Evolutionary conservation across 2,329 filamentous ascomycete genomes (phyloP).

Genomic region (Endocalyx cinctus): DNA sequence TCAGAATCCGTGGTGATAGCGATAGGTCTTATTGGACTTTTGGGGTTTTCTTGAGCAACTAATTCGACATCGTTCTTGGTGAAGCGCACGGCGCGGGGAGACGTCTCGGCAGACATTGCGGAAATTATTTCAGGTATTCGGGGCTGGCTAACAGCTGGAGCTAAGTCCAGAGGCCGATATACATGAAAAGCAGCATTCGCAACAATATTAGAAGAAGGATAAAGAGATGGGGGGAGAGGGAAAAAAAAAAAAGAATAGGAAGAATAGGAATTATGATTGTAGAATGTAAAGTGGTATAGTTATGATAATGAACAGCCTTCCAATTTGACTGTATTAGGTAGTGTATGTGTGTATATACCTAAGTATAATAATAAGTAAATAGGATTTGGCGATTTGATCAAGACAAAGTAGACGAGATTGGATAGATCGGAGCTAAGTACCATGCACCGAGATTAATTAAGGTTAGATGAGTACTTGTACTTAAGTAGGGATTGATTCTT

Average conservation of each 20-base stretch:
- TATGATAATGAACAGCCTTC: too few relatives aligned
- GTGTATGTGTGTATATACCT: too few relatives aligned
- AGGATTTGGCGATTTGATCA: too few relatives aligned
- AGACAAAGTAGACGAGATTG: too few relatives aligned
- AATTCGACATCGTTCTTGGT: conserved; percentile 45
- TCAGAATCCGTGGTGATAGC: conserved; percentile 42
- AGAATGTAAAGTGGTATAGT: too few relatives aligned
- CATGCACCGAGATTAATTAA: too few relatives aligned
- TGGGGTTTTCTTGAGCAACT: conserved; percentile 38
- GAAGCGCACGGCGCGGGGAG: conserved; percentile 54
- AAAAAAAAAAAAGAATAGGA: conserved; percentile 1
- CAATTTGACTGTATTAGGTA: too few relatives aligned
- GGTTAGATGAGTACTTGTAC: too few relatives aligned
- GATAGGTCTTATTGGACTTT: conserved; percentile 32
- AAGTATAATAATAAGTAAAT: too few relatives aligned
- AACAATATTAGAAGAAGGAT: neutral
- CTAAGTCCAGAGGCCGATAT: conserved; percentile 14
- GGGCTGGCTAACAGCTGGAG: conserved; percentile 19
- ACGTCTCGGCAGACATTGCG: conserved; percentile 38
- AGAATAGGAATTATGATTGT: too few relatives aligned
- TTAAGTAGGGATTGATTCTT: too few relatives aligned
- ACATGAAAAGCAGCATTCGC: neutral
- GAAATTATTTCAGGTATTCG: conserved; percentile 7
- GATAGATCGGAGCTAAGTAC: too few relatives aligned
- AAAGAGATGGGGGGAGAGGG: neutral